phyloP scores from a whole-genome alignment of 2,329 filamentous ascomycete species.

The Exophiala bonariae region DNA sequence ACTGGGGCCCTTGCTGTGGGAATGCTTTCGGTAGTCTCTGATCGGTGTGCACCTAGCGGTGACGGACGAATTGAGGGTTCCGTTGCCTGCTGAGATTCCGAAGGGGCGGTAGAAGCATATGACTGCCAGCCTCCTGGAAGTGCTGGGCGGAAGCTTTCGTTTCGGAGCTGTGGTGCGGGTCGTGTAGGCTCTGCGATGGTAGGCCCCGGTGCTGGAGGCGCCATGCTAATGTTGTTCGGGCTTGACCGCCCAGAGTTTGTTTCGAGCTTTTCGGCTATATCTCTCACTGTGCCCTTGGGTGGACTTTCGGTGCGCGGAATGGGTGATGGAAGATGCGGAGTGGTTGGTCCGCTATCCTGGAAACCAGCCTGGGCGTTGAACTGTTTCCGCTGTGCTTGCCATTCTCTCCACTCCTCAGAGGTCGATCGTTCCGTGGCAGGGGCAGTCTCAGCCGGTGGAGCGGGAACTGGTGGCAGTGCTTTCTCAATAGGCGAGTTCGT shows the following conservation, averaged over 20 bases:
- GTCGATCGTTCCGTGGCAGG: slow-evolving; percentile 2
- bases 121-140: slow-evolving; percentile 57
- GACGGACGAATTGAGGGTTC: slow-evolving; percentile 3
- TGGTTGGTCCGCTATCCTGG: slow-evolving; percentile 3
- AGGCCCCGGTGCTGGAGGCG: not conserved
- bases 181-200: slow-evolving; percentile 5
- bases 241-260: slow-evolving; percentile 30
- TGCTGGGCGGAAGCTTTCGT: slow-evolving; percentile 50
- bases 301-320: slow-evolving; percentile 44
- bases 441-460: not conserved
- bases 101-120: slow-evolving; percentile 34
- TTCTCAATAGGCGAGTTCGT: slow-evolving; percentile 20
- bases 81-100: slow-evolving; percentile 6
- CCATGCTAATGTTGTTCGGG: slow-evolving; percentile 16
- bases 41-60: slow-evolving; percentile 4
- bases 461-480: not conserved
- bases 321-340: slow-evolving; percentile 9
- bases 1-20: slow-evolving; percentile 23
- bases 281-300: slow-evolving; percentile 50
- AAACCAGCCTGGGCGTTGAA: slow-evolving; percentile 9
- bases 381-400: slow-evolving; percentile 14
- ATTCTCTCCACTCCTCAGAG: slow-evolving; percentile 21
- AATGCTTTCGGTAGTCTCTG: slow-evolving; percentile 24
- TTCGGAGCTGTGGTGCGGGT: slow-evolving; percentile 27
- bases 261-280: slow-evolving; percentile 52